Base-by-base conservation (phyloP, 495 filamentous ascomycete species). In the Echria macrotheca region DNA sequence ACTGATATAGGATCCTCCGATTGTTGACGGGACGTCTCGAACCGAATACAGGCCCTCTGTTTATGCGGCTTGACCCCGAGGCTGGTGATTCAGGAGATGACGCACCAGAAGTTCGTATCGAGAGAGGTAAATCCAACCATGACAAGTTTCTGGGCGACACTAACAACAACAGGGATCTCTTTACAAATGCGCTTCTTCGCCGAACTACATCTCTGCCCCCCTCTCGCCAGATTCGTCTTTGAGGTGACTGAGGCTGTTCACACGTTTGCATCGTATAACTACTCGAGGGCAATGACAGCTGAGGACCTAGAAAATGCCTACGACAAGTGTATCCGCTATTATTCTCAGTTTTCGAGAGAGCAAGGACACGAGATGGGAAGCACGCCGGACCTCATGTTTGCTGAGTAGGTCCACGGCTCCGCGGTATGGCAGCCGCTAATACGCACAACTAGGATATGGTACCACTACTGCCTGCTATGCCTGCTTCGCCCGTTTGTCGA, bases 21-120 rank as follows among this genome's bases (percentile, higher is more conserved):
- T 56, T 64, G 17, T 39, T 61, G n/a, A 55, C 58, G 1, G 55
- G 61, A 5, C 50, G 54, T 37, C 53, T 64, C 4, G 61, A 64
- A 17, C 53, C 54, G 3, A 64, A 55, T 3, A 40, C 45, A 1
- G 55, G 58, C 2, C 61, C 61, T 0, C n/a, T 64, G 21, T 61
- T 64, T 26, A 61, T 61, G 50, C 50, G 59, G 11, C 44, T 64
- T 1, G 33, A 55, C n/a, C 43, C 46, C 7, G 40, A 53, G 7
- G 32, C 50, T 6, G 41, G 25, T 8, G 51, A 53, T 15, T 15
- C 43, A 21, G 56, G 46, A 4, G 55, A 64, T 11, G 61, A 64
- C n/a, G 35, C 38, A 4, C 58, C 61, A 5, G 24, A 55, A 28
- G 49, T 38, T 8, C 55, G 58, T 2, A 37, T 61, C 6, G 55